Percentiles rank a stretch among this genome's conserved stretches.
Conservation (phyloP, 73 alveolate species). For the Paramecium primaurelia region DNA sequence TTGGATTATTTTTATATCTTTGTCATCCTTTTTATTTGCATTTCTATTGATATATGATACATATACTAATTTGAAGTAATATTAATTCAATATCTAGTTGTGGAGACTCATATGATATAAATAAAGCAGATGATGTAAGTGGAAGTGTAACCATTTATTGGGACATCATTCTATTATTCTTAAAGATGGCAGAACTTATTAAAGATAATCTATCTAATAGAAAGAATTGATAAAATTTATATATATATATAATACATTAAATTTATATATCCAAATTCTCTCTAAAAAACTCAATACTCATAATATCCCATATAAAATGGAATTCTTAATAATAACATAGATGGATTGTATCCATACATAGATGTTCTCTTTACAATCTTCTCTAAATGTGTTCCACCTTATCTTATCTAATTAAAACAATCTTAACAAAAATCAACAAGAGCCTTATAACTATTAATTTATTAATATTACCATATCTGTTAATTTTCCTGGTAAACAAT, state of each 20-base stretch:
- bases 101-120: not conserved
- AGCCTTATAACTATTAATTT: not conserved
- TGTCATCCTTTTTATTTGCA: not conserved
- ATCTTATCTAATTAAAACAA: not conserved
- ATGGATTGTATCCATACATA: not conserved
- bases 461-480: not conserved
- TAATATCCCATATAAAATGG: constrained; percentile 27
- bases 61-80: not conserved
- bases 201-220: not conserved
- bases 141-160: constrained; percentile 16
- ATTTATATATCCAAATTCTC: not conserved
- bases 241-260: not conserved
- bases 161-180: not conserved
- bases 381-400: not conserved
- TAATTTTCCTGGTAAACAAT: not conserved
- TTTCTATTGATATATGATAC: constrained; percentile 19
- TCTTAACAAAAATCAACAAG: not conserved
- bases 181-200: constrained; percentile 2
- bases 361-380: not conserved
- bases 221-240: not conserved
- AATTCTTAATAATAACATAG: not conserved
- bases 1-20: constrained; percentile 25
- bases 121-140: not conserved
- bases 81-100: not conserved
- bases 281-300: not conserved